A percentile compares a stretch with the other conserved stretches of the same genome.
phyloP scores from a whole-genome alignment of 1,284 basidiomycete genomes.

The Ceratobasidium sp. region DNA sequence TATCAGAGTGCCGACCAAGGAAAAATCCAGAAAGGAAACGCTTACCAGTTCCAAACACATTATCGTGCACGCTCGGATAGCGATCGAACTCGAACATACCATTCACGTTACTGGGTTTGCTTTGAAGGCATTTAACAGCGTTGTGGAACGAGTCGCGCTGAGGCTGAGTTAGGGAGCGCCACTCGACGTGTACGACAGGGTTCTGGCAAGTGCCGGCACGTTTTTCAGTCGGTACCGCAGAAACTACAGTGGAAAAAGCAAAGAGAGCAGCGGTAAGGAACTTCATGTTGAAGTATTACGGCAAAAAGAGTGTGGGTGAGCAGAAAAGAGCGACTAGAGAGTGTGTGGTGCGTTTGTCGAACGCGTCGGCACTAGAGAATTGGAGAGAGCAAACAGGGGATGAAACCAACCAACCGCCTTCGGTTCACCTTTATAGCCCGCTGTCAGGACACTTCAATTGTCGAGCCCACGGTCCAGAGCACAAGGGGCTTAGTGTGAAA shows the following conservation, averaged over 20 bases:
- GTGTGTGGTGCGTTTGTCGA: slow-evolving; percentile 38
- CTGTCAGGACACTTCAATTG: background rate
- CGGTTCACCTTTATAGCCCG: slow-evolving; percentile 15
- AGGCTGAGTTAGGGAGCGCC: slow-evolving; percentile 30
- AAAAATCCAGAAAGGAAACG: background rate
- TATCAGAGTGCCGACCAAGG: background rate
- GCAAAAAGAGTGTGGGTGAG: slow-evolving; percentile 5
- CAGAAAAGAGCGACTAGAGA: background rate
- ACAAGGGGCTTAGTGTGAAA: background rate
- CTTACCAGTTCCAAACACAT: slow-evolving; percentile 24
- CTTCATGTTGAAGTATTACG: slow-evolving; percentile 10
- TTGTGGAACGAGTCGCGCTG: slow-evolving; percentile 34
- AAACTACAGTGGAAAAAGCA: slow-evolving; percentile 6
- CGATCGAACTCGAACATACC: slow-evolving; percentile 1
- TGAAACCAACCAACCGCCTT: background rate
- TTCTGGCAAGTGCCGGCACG: slow-evolving; percentile 15
- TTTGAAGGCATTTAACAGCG: slow-evolving; percentile 36
- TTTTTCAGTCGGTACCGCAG: slow-evolving; percentile 12
- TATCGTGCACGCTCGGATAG: slow-evolving; percentile 36
- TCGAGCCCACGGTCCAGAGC: background rate
- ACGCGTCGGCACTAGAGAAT: background rate
- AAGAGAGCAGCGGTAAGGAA: slow-evolving; percentile 16
- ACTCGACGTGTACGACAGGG: slow-evolving; percentile 28
- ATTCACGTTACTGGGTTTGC: slow-evolving; percentile 1
- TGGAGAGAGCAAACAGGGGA: background rate